phyloP scores from a whole-genome alignment of 345 rosid genomes.

The Hypericum androsaemum region DNA sequence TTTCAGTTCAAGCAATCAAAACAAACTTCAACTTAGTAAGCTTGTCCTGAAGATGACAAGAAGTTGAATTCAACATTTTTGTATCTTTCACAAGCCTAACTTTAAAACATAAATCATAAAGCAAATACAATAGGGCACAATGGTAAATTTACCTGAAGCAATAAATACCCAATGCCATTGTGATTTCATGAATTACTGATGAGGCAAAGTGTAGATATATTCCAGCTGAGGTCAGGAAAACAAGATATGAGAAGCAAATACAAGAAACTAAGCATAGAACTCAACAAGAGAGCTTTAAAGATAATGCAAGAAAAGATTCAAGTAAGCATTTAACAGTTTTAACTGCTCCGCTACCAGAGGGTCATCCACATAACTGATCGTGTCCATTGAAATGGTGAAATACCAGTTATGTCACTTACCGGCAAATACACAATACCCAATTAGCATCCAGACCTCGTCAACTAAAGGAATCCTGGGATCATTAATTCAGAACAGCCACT shows the following conservation, averaged over 20 bases:
- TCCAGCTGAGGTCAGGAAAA: conserved; percentile 34
- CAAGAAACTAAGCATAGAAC: not conserved
- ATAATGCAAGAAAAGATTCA: not conserved
- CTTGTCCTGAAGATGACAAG: too few species aligned
- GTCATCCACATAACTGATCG: too few species aligned
- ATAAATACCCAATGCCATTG: conserved; percentile 77
- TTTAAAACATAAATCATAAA: too few species aligned
- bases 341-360: not conserved
- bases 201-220: conserved; percentile 87
- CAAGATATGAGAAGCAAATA: conserved; percentile 8
- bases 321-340: not conserved
- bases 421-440: conserved; percentile 81
- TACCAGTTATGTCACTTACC: conserved; percentile 26
- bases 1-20: too few species aligned
- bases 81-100: too few species aligned
- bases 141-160: conserved; percentile 75
- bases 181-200: conserved; percentile 88
- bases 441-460: conserved; percentile 86
- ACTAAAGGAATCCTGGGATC: conserved; percentile 73
- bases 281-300: not conserved
- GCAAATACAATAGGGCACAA: too few species aligned
- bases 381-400: not conserved
- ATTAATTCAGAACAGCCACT: conserved; percentile 11
- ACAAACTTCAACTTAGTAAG: too few species aligned
- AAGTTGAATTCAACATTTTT: too few species aligned